These are phyloP conservation scores for Micractinium conductrix DNA, from an alignment of 139 green algal genomes.

Conservation along the genomic window DNA sequence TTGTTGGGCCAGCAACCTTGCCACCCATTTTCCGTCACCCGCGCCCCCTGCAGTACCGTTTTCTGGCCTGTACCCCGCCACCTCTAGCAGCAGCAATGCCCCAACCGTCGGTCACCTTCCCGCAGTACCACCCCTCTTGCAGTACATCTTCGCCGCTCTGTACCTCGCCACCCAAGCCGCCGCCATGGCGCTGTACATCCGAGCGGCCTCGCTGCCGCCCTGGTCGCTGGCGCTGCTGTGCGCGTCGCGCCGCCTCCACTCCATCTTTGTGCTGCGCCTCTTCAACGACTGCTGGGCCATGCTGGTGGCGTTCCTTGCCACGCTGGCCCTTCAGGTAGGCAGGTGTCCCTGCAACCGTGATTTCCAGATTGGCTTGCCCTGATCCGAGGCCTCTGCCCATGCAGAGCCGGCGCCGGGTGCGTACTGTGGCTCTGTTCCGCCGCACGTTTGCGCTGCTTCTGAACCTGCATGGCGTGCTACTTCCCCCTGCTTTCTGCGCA, in stretches of 20 bases:
- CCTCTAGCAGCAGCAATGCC: no score
- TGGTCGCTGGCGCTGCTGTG: conserved; percentile 75
- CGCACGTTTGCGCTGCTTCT: no score
- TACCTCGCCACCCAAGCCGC: conserved; percentile 75
- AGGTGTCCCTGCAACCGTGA: neutral
- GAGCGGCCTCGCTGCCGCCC: conserved; percentile 62
- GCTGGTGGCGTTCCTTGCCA: conserved; percentile 63
- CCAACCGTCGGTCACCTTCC: no score
- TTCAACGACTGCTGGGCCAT: conserved; percentile 91
- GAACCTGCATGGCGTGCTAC: no score
- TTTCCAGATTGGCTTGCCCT: no score
- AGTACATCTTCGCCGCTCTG: conserved; percentile 66
- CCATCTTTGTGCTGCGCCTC: conserved; percentile 85
- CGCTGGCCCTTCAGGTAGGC: conserved; percentile 43
- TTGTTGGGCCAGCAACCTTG: no score
- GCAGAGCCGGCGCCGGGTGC: no score
- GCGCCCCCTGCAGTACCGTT: no score
- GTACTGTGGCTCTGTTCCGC: no score
- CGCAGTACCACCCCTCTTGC: conserved; percentile 24
- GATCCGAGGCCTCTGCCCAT: no score
- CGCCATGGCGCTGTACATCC: conserved; percentile 71
- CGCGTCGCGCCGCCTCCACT: conserved; percentile 85
- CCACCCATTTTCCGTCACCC: no score
- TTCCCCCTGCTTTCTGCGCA: neutral
- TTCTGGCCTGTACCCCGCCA: no score